Conservation (phyloP, 257 asterid species). For the Ilex aquifolium region DNA sequence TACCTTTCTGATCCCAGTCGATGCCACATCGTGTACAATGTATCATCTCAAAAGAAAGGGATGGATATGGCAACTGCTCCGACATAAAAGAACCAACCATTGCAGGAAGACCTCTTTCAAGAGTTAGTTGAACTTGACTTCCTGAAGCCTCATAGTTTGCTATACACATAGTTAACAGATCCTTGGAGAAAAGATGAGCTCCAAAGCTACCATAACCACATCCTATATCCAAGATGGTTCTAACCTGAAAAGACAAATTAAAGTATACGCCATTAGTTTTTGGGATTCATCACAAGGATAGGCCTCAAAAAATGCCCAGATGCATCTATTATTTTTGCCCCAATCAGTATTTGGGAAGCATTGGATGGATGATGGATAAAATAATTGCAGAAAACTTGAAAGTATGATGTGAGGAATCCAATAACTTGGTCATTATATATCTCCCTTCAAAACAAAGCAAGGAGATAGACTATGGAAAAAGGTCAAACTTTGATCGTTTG, state of each 20-base stretch:
- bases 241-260: slow-evolving; percentile 49
- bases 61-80: slow-evolving; percentile 89
- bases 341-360: no score
- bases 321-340: no score
- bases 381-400: no score
- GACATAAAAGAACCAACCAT: slow-evolving; percentile 87
- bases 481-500: no score
- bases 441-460: no score
- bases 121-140: slow-evolving; percentile 97
- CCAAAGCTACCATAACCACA: slow-evolving; percentile 99
- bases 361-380: no score
- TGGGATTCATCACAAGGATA: slow-evolving; percentile 4
- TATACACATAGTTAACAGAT: slow-evolving; percentile 79
- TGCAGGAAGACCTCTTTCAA: slow-evolving; percentile 99
- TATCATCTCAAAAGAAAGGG: slow-evolving; percentile 95
- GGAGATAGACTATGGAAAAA: no score
- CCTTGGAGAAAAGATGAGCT: slow-evolving; percentile 73
- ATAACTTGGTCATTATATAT: no score
- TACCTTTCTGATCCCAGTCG: slow-evolving; percentile 97
- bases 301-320: neutral
- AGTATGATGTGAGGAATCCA: no score
- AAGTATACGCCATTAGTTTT: slow-evolving; percentile 6
- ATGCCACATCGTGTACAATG: slow-evolving; percentile 87
- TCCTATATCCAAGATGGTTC: slow-evolving; percentile 83
- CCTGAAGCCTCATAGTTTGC: slow-evolving; percentile 97